Conservation (phyloP, 2,329 filamentous ascomycete genomes). For the Zymoseptoria brevis region DNA sequence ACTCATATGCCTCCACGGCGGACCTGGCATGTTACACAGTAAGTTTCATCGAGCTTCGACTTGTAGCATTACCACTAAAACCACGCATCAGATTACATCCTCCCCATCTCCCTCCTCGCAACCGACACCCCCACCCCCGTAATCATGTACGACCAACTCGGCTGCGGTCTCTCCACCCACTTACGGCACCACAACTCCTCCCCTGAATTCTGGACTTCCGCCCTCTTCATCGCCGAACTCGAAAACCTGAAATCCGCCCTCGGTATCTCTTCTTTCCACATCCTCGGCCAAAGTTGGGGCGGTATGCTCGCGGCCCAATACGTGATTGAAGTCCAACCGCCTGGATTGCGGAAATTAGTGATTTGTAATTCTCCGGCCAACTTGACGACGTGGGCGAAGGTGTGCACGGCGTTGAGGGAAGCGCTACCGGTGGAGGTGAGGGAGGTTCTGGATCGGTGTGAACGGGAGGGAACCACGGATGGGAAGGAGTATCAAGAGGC, state of each 20-base stretch:
- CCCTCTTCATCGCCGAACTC: constrained; percentile 43
- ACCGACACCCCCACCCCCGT: constrained; percentile 33
- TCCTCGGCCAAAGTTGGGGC: constrained; percentile 47
- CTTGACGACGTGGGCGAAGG: constrained; percentile 23
- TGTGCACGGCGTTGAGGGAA: constrained; percentile 16
- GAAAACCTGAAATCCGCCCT: constrained; percentile 40
- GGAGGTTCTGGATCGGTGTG: constrained; percentile 20
- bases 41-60: too few relatives aligned
- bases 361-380: constrained; percentile 22
- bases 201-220: constrained; percentile 39
- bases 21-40: constrained; percentile 33
- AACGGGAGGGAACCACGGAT: constrained; percentile 20
- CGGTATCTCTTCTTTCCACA: constrained; percentile 33
- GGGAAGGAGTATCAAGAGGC: constrained; percentile 24
- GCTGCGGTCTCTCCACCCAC: constrained; percentile 42
- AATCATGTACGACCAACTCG: constrained; percentile 48
- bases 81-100: constrained; percentile 24
- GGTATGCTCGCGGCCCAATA: constrained; percentile 42
- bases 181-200: constrained; percentile 38
- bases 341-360: constrained; percentile 33
- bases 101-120: constrained; percentile 30
- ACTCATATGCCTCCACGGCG: constrained; percentile 36
- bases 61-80: too few relatives aligned
- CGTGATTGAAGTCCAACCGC: constrained; percentile 29
- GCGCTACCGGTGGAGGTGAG: constrained; percentile 22